Conservation (phyloP, 2,329 filamentous ascomycete genomes). For the Aspergillus ibericus region DNA sequence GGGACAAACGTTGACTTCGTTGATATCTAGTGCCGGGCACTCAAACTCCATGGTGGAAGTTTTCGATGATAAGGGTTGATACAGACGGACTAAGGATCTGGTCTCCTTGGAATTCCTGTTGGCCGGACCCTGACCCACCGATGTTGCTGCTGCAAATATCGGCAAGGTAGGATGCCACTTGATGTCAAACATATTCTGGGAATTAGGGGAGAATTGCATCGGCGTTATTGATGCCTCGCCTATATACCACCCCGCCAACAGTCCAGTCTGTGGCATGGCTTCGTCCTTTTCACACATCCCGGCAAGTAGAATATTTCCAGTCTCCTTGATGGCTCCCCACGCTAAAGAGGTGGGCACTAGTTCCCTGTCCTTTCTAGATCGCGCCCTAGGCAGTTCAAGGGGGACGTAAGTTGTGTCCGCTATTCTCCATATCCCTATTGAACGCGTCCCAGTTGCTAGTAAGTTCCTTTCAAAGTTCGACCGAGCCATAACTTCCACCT, state of each 20-base stretch:
- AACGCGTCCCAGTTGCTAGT: conserved; percentile 51
- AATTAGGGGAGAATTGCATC: conserved; percentile 47
- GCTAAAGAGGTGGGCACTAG: conserved; percentile 48
- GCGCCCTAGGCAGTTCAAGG: conserved; percentile 26
- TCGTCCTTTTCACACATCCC: conserved; percentile 52
- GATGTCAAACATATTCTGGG: conserved; percentile 59
- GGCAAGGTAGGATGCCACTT: conserved; percentile 55
- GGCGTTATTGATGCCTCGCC: conserved; percentile 35
- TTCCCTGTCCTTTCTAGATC: conserved; percentile 32
- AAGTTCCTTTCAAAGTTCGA: conserved; percentile 37
- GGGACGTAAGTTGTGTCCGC: conserved; percentile 23
- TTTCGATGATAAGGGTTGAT: conserved; percentile 43
- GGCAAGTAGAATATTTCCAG: conserved; percentile 51
- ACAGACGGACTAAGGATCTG: conserved; percentile 55
- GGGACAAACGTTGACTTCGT: conserved; percentile 57
- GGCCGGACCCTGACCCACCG: conserved; percentile 34
- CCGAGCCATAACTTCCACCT: conserved; percentile 54
- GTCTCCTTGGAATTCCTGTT: conserved; percentile 38
- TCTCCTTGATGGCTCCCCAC: conserved; percentile 46
- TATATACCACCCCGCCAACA: conserved; percentile 57
- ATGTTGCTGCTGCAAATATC: conserved; percentile 56
- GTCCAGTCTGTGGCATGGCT: conserved; percentile 46
- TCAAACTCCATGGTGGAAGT: conserved; percentile 50
- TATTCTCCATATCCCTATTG: conserved; percentile 38
- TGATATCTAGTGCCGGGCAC: conserved; percentile 62